phyloP scores from a whole-genome alignment of 345 rosid genomes.

The Syzygium grande region DNA sequence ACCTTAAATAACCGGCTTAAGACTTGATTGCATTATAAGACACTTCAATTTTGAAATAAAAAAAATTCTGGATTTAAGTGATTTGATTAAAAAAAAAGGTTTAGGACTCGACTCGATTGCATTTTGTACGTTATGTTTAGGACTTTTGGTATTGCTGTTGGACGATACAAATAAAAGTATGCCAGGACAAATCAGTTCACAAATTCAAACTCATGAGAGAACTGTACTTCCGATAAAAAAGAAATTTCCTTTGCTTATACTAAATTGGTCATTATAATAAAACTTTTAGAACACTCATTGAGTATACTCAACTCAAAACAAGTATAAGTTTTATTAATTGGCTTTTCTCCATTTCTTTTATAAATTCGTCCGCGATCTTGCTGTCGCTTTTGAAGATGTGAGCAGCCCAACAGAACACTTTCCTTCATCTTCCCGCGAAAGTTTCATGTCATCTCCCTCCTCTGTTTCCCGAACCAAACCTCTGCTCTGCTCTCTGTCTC shows the following conservation, averaged over 20 bases:
- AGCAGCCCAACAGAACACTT: not conserved
- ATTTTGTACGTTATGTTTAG: not conserved
- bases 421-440: not conserved
- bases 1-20: not conserved
- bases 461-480: not conserved
- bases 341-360: not conserved
- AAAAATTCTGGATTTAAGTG: not conserved
- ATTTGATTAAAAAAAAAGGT: not conserved
- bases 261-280: not conserved
- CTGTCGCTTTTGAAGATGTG: not conserved
- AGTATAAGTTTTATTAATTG: not conserved
- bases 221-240: not conserved
- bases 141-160: not conserved
- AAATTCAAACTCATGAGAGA: not conserved
- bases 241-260: not conserved
- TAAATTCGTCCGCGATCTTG: not conserved
- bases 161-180: not conserved
- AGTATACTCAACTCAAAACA: not conserved
- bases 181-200: not conserved
- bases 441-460: not conserved
- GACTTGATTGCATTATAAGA: not conserved
- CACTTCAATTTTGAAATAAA: not conserved
- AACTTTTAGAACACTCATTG: not conserved
- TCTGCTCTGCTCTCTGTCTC: not conserved
- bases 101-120: accelerated